Conservation (phyloP, 805 yeast species). For the Ogataea parapolymorpha region DNA sequence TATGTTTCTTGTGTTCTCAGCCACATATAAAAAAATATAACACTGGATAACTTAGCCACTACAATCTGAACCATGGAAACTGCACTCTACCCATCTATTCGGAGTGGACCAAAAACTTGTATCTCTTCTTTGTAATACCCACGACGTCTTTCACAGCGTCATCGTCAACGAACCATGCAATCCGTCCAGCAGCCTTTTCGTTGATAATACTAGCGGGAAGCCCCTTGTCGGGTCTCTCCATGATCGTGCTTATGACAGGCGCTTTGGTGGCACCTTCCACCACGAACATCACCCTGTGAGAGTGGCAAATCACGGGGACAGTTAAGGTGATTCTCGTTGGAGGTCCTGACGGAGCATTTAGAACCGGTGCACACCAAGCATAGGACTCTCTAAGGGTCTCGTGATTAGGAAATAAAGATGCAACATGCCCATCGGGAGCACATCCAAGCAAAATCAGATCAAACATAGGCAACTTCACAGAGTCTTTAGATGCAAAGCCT, state of each 20-base stretch:
- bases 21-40: slow-evolving; percentile 1
- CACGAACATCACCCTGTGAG: slow-evolving; percentile 88
- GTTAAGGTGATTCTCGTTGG: slow-evolving; percentile 81
- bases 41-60: slow-evolving; percentile 3
- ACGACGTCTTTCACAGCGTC: slow-evolving; percentile 82
- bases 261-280: slow-evolving; percentile 97
- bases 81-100: neutral
- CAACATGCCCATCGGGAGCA: slow-evolving; percentile 98
- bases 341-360: slow-evolving; percentile 89
- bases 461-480: slow-evolving; percentile 93
- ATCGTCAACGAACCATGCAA: slow-evolving; percentile 95
- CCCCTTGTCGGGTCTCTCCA: slow-evolving; percentile 97
- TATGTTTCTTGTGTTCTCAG: slow-evolving; percentile 3
- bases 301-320: slow-evolving; percentile 91
- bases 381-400: slow-evolving; percentile 82
- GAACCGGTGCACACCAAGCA: slow-evolving; percentile 95
- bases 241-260: slow-evolving; percentile 81
- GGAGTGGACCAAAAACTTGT: slow-evolving; percentile 47
- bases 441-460: slow-evolving; percentile 90
- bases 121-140: slow-evolving; percentile 63
- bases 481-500: slow-evolving; percentile 94
- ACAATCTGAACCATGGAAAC: neutral
- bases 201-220: slow-evolving; percentile 91
- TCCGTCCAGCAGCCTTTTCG: slow-evolving; percentile 95
- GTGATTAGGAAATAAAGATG: slow-evolving; percentile 92